These are phyloP conservation scores for Calocybe indica DNA, from an alignment of 768 basidiomycete genomes.

Conservation along the genomic window DNA sequence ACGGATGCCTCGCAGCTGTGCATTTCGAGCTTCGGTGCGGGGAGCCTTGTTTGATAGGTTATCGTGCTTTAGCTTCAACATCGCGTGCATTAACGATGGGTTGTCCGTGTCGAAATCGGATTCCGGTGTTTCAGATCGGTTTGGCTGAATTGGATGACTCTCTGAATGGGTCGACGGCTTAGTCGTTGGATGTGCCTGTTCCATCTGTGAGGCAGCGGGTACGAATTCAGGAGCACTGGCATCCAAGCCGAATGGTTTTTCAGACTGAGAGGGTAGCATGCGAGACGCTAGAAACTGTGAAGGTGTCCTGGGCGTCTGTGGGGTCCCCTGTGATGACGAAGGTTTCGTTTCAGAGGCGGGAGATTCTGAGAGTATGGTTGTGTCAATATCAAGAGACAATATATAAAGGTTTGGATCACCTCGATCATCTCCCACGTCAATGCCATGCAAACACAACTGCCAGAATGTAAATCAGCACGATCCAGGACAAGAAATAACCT, in stretches of 20 bases:
- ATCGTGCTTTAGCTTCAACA: constrained; percentile 52
- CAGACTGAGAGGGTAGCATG: constrained; percentile 10
- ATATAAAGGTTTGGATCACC: neutral
- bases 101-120: neutral
- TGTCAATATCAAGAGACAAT: neutral
- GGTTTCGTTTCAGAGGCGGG: constrained; percentile 10
- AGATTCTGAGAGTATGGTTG: neutral
- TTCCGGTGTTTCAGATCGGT: constrained; percentile 13
- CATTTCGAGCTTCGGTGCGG: constrained; percentile 17
- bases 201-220: constrained; percentile 15
- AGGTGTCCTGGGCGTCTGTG: constrained; percentile 29
- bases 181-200: neutral
- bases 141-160: neutral
- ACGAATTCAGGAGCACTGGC: constrained; percentile 33
- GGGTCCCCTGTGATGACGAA: constrained; percentile 11
- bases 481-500: constrained; percentile 11
- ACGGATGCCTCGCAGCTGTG: constrained; percentile 32
- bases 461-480: constrained; percentile 1
- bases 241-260: constrained; percentile 24
- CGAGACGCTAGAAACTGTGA: constrained; percentile 21
- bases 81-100: too few species aligned
- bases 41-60: constrained; percentile 26
- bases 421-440: constrained; percentile 34
- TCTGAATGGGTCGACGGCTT: neutral
- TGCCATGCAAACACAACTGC: constrained; percentile 63